Conservation (phyloP, 768 basidiomycete species). For the Tylopilus sp. region DNA sequence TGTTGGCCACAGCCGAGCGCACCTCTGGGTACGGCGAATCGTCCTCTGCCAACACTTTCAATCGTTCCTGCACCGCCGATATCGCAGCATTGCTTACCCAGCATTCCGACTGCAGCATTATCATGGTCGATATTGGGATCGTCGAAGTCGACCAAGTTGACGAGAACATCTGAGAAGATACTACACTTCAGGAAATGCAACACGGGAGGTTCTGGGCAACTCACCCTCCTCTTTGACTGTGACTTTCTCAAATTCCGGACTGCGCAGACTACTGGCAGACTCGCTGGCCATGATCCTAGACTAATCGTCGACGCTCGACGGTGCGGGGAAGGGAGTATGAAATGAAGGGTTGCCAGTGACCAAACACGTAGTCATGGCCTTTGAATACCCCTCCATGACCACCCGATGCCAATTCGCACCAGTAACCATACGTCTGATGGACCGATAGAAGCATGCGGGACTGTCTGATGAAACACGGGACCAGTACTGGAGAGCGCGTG, state of each 20-base stretch:
- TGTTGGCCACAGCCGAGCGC: constrained; percentile 70
- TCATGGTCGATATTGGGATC: constrained; percentile 37
- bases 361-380: background rate
- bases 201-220: background rate
- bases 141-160: constrained; percentile 24
- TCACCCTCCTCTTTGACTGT: constrained; percentile 7
- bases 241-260: constrained; percentile 14
- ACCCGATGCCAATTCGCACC: background rate
- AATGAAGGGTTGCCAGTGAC: background rate
- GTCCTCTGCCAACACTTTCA: constrained; percentile 40
- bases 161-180: constrained; percentile 1
- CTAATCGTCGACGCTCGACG: background rate
- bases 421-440: background rate
- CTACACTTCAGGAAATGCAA: no score
- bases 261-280: background rate
- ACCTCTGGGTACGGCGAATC: constrained; percentile 88
- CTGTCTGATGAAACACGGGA: background rate
- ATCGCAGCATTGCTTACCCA: constrained; percentile 13
- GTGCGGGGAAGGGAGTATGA: background rate
- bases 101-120: constrained; percentile 6
- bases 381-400: background rate
- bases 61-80: constrained; percentile 6
- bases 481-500: background rate
- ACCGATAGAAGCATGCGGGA: background rate
- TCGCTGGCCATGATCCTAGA: constrained; percentile 14